phyloP scores from a whole-genome alignment of 345 rosid genomes.

The Hibiscus tridactylites region DNA sequence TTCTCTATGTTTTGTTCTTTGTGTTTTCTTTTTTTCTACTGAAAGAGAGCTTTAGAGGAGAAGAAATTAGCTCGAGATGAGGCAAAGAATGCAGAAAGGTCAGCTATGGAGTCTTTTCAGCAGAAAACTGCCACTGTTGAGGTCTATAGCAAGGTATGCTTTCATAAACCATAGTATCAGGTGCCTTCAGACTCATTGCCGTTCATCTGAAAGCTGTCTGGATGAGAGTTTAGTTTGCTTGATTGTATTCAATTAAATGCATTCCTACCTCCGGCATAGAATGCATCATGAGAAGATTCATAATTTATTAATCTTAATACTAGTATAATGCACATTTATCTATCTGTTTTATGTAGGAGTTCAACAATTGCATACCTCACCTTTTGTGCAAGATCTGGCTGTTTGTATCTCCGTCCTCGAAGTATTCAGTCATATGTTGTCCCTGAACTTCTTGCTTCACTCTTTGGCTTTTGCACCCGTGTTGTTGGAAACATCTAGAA shows the following conservation, averaged over 20 bases:
- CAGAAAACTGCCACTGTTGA: conserved; percentile 61
- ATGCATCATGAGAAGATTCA: neutral
- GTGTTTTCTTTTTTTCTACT: neutral
- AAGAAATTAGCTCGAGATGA: conserved; percentile 55
- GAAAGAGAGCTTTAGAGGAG: conserved; percentile 78
- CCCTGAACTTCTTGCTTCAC: neutral
- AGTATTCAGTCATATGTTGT: neutral
- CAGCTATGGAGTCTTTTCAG: conserved; percentile 59
- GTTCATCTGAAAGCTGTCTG: neutral
- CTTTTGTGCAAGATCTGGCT: neutral
- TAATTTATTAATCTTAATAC: neutral
- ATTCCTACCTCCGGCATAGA: neutral
- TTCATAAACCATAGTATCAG: neutral
- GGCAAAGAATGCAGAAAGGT: conserved; percentile 61
- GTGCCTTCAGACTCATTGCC: neutral
- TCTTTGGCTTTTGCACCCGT: neutral
- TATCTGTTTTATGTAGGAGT: neutral
- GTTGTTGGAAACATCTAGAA: neutral
- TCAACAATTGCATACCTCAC: neutral
- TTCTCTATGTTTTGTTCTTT: neutral
- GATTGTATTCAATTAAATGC: neutral
- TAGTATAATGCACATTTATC: neutral
- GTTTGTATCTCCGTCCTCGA: neutral
- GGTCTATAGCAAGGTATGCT: conserved; percentile 65
- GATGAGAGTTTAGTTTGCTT: neutral